Evolutionary conservation across 139 green algal genomes (phyloP).

Genomic region (Yamagishiella unicocca): DNA sequence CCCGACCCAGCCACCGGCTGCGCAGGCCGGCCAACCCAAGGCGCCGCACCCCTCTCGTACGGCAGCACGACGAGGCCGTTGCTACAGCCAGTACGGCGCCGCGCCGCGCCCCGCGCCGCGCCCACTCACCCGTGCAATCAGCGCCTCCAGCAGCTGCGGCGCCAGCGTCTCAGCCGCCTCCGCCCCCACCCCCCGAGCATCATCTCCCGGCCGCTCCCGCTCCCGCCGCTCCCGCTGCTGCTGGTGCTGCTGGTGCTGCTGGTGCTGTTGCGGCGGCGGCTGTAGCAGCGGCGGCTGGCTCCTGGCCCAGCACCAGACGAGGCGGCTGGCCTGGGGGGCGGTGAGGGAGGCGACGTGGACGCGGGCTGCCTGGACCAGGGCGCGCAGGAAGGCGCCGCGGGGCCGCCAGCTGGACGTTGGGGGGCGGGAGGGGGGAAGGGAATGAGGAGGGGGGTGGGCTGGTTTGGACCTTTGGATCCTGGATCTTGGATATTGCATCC

Average conservation of each 20-base stretch:
- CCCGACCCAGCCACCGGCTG: too few relatives aligned
- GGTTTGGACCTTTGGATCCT: too few relatives aligned
- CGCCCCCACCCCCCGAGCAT: background rate
- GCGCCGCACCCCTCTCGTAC: too few relatives aligned
- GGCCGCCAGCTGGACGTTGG: constrained; percentile 27
- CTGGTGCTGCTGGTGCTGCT: background rate
- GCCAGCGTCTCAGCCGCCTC: background rate
- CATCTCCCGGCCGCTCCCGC: background rate
- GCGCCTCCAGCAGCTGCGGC: background rate
- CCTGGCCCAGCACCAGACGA: constrained; percentile 31
- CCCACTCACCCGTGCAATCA: background rate
- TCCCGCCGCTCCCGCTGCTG: background rate
- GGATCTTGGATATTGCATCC: too few relatives aligned
- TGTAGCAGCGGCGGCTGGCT: background rate
- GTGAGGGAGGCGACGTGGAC: background rate
- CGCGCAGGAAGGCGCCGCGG: background rate
- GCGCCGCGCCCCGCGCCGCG: background rate
- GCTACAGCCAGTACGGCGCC: too few relatives aligned
- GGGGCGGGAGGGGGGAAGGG: background rate
- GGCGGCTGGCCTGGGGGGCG: background rate
- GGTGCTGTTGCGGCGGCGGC: background rate
- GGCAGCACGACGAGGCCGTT: too few relatives aligned
- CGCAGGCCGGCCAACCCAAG: too few relatives aligned
- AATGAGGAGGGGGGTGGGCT: background rate
- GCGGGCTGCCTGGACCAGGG: background rate